A percentile compares a stretch with the other conserved stretches of the same genome.
These are phyloP conservation scores for Microcyclospora pomicola DNA, from an alignment of 2,329 filamentous ascomycete genomes.

Conservation along the genomic window DNA sequence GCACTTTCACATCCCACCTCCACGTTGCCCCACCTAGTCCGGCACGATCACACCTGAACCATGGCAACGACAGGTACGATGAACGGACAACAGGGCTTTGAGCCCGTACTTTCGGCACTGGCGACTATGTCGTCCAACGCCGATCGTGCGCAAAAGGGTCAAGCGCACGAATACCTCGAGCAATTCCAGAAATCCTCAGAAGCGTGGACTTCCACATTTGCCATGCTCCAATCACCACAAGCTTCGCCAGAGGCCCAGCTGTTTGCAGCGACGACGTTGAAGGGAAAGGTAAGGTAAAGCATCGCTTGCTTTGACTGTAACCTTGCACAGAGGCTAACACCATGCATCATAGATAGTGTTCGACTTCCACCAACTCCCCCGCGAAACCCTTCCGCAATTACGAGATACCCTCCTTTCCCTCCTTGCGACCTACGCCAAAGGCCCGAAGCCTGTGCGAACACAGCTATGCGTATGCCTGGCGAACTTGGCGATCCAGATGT, in stretches of 20 bases:
- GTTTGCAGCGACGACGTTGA: slow-evolving; percentile 91
- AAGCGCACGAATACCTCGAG: slow-evolving; percentile 82
- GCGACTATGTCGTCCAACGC: slow-evolving; percentile 78
- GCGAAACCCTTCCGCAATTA: slow-evolving; percentile 58
- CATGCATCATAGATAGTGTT: slow-evolving; percentile 67
- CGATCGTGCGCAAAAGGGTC: slow-evolving; percentile 69
- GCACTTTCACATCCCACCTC: not conserved
- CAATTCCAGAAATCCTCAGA: slow-evolving; percentile 94
- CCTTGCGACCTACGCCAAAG: slow-evolving; percentile 65
- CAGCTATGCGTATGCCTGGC: slow-evolving; percentile 92
- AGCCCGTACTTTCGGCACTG: slow-evolving; percentile 76
- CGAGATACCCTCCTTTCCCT: slow-evolving; percentile 73
- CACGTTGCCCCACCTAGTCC: not conserved
- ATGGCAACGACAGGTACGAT: slow-evolving; percentile 20
- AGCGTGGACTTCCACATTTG: slow-evolving; percentile 80
- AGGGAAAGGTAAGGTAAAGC: slow-evolving; percentile 65
- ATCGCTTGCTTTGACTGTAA: no score
- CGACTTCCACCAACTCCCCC: slow-evolving; percentile 78
- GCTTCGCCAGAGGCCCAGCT: slow-evolving; percentile 75
- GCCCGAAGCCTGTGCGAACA: slow-evolving; percentile 63
- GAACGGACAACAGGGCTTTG: slow-evolving; percentile 58
- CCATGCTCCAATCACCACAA: slow-evolving; percentile 64
- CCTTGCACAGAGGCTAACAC: not conserved
- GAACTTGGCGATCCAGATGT: slow-evolving; percentile 92
- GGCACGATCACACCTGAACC: slow-evolving; percentile 1